These are phyloP conservation scores for Cercospora sp. DNA, from an alignment of 2,329 filamentous ascomycete species.

Conservation along the genomic window DNA sequence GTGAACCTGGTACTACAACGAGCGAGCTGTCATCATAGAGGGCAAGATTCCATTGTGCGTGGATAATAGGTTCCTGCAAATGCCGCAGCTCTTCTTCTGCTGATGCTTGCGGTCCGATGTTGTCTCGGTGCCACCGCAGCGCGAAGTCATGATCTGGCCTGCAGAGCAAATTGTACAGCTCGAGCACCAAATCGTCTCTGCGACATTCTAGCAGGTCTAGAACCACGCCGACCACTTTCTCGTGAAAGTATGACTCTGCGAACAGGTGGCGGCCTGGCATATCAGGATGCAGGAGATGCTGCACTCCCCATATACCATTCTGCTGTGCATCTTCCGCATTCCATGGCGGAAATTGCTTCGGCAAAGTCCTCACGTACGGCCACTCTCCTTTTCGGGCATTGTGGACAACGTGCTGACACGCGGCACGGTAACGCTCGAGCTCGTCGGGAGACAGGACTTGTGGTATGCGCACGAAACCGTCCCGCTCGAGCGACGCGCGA, in stretches of 20 bases:
- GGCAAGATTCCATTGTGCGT: constrained; percentile 86
- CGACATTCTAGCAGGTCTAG: constrained; percentile 60
- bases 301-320: constrained; percentile 82
- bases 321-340: constrained; percentile 47
- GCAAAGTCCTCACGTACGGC: constrained; percentile 79
- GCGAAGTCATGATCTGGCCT: constrained; percentile 69
- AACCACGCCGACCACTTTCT: constrained; percentile 62
- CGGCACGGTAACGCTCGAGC: constrained; percentile 60
- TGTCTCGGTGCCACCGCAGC: constrained; percentile 83
- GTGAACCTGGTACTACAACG: constrained; percentile 75
- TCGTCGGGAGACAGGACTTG: constrained; percentile 59
- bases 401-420: constrained; percentile 58
- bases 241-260: constrained; percentile 69
- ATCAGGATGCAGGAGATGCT: constrained; percentile 76
- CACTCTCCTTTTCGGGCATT: constrained; percentile 70
- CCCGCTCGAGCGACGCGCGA: constrained; percentile 59
- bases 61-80: constrained; percentile 62
- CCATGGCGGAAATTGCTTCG: constrained; percentile 92
- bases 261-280: constrained; percentile 64
- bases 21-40: constrained; percentile 73
- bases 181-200: constrained; percentile 71
- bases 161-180: constrained; percentile 83
- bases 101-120: constrained; percentile 67
- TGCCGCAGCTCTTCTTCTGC: constrained; percentile 66
- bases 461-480: constrained; percentile 76